phyloP scores from a whole-genome alignment of 495 filamentous ascomycete species.

The Xylaria castorea region DNA sequence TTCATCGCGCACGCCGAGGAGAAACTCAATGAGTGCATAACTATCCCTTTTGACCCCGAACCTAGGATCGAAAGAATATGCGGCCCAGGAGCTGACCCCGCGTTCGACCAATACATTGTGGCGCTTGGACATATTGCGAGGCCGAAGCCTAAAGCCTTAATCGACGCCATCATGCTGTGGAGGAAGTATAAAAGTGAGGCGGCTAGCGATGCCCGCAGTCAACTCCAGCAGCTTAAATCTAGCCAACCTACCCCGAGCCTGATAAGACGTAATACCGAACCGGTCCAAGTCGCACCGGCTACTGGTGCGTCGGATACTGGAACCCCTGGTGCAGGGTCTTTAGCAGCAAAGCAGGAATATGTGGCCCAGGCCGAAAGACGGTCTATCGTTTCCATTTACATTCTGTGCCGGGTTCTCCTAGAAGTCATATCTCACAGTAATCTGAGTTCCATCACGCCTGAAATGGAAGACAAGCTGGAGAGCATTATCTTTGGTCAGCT shows the following conservation, averaged over 20 bases:
- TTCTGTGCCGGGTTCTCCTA: slow-evolving; percentile 90
- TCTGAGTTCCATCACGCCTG: slow-evolving; percentile 77
- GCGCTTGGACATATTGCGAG: slow-evolving; percentile 93
- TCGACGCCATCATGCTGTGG: slow-evolving; percentile 98
- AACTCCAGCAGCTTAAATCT: slow-evolving; percentile 67
- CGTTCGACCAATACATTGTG: slow-evolving; percentile 94
- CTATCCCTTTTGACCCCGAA: slow-evolving; percentile 73
- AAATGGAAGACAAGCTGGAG: slow-evolving; percentile 90
- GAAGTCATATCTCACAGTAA: slow-evolving; percentile 93
- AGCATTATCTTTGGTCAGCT: slow-evolving; percentile 94
- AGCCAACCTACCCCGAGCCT: slow-evolving; percentile 41
- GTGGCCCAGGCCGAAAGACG: slow-evolving; percentile 81
- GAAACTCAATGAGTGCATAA: slow-evolving; percentile 86
- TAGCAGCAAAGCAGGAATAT: slow-evolving; percentile 69
- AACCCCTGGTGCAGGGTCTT: slow-evolving; percentile 37
- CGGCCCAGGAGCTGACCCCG: slow-evolving; percentile 83
- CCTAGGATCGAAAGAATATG: slow-evolving; percentile 86
- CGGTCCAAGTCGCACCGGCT: slow-evolving; percentile 44
- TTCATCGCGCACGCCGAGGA: slow-evolving; percentile 88
- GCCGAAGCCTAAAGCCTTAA: slow-evolving; percentile 91
- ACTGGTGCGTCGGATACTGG: slow-evolving; percentile 33
- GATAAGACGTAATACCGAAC: slow-evolving; percentile 57
- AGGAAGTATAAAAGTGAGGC: slow-evolving; percentile 92
- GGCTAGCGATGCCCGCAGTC: slow-evolving; percentile 64
- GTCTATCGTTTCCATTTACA: slow-evolving; percentile 90